Evolutionary conservation across 257 asterid genomes (phyloP).

Genomic region (Linaria vulgaris): DNA sequence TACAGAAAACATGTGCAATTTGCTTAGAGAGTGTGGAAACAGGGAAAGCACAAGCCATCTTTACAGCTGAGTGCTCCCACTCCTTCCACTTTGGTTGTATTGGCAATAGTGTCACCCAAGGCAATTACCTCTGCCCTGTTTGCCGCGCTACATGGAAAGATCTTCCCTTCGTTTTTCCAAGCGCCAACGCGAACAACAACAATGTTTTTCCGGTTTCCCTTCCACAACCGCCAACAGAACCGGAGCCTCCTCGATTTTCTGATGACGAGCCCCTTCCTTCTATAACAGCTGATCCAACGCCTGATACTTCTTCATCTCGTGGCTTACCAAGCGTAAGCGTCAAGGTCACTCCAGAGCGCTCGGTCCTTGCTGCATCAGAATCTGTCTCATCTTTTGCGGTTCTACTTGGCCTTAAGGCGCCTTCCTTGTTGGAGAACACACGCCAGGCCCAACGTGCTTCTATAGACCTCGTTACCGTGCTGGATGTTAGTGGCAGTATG

Average conservation of each 20-base stretch:
- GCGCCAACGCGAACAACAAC: neutral
- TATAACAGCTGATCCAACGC: no score
- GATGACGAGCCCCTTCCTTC: conserved; percentile 15
- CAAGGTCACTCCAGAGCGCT: conserved; percentile 30
- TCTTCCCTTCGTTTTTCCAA: conserved; percentile 19
- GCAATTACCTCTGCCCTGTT: conserved; percentile 24
- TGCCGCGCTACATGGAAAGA: conserved; percentile 27
- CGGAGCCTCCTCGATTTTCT: conserved; percentile 2
- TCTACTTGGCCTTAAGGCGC: conserved; percentile 29
- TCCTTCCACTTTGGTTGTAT: conserved; percentile 28
- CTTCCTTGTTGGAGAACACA: conserved; percentile 8
- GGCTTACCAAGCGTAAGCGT: conserved; percentile 17
- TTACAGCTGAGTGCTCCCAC: no score
- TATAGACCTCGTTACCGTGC: conserved; percentile 35
- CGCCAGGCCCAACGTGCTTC: conserved; percentile 23
- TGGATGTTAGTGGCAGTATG: conserved; percentile 41
- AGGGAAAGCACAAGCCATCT: conserved; percentile 15
- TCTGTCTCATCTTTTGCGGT: conserved; percentile 24
- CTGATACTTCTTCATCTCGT: neutral
- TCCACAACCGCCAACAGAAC: neutral
- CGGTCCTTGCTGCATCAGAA: conserved; percentile 31
- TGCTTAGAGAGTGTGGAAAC: conserved; percentile 17
- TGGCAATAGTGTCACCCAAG: conserved; percentile 7
- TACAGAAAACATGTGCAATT: conserved; percentile 23
- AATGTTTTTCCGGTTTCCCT: no score